These are phyloP conservation scores for Penicillium nucicola DNA, from an alignment of 495 filamentous ascomycete genomes.

Conservation along the genomic window DNA sequence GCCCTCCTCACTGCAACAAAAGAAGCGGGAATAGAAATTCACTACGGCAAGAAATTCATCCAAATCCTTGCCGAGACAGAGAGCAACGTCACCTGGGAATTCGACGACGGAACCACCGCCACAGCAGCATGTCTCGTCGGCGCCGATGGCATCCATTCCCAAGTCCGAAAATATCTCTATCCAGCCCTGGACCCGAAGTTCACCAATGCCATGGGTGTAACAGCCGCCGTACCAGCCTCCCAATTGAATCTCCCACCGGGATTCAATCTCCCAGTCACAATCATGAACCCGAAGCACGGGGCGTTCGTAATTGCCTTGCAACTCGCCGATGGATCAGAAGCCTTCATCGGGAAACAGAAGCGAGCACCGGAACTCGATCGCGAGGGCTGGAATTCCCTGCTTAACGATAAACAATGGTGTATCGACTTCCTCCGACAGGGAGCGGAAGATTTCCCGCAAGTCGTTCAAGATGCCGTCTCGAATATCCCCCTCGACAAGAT, in stretches of 20 bases:
- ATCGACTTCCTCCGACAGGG: constrained; percentile 29
- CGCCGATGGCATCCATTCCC: constrained; percentile 50
- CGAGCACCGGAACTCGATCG: constrained; percentile 27
- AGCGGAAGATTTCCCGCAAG: constrained; percentile 26
- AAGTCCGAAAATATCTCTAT: constrained; percentile 37
- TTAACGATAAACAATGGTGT: constrained; percentile 32
- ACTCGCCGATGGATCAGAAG: constrained; percentile 38
- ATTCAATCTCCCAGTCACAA: constrained; percentile 40
- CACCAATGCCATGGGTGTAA: constrained; percentile 26
- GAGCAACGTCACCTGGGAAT: constrained; percentile 35
- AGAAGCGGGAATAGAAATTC: constrained; percentile 34
- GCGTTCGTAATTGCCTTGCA: constrained; percentile 49
- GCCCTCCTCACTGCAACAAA: constrained; percentile 28
- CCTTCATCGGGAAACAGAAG: constrained; percentile 41
- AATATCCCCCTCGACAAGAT: constrained; percentile 24
- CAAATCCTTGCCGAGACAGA: constrained; percentile 31
- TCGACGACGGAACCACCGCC: constrained; percentile 34
- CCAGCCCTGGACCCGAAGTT: constrained; percentile 27
- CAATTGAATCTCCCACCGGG: constrained; percentile 18
- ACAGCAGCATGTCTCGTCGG: constrained; percentile 39
- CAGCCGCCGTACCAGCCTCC: constrained; percentile 22
- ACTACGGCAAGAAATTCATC: constrained; percentile 41
- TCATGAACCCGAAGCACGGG: constrained; percentile 35
- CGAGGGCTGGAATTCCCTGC: constrained; percentile 32
- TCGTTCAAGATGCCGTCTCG: constrained; percentile 33